phyloP scores from a whole-genome alignment of 768 basidiomycete species.

The Coprinellus micaceus region DNA sequence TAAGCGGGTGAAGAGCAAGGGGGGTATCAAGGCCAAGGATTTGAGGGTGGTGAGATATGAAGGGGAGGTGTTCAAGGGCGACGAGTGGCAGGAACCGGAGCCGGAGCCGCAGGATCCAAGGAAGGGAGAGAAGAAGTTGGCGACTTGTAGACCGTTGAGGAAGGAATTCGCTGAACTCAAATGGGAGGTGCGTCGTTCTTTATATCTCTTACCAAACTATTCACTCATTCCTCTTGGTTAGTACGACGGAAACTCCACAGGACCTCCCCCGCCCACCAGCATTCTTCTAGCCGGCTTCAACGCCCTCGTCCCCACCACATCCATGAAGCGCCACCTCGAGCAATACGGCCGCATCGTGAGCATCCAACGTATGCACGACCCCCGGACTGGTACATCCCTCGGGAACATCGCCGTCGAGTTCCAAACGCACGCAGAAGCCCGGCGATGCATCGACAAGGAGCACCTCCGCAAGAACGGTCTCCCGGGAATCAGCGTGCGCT shows the following conservation, averaged over 20 bases:
- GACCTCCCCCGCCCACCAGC: conserved; percentile 67
- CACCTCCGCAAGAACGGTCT: too few species aligned
- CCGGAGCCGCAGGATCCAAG: conserved; percentile 52
- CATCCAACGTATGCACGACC: conserved; percentile 72
- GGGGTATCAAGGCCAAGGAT: conserved; percentile 67
- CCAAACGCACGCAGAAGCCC: conserved; percentile 62
- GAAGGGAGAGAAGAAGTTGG: conserved; percentile 30
- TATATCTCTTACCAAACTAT: conserved; percentile 17
- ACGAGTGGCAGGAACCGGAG: conserved; percentile 31
- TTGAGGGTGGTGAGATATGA: conserved; percentile 45
- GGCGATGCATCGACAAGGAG: conserved; percentile 58
- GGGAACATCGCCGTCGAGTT: conserved; percentile 80
- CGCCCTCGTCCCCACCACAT: conserved; percentile 61
- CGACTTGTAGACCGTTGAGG: conserved; percentile 17
- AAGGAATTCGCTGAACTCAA: conserved; percentile 41
- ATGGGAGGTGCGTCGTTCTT: conserved; percentile 48
- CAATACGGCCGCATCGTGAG: conserved; percentile 51
- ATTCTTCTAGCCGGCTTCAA: conserved; percentile 73
- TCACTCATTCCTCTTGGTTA: conserved; percentile 27
- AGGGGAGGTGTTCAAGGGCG: conserved; percentile 48
- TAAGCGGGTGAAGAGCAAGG: conserved; percentile 54
- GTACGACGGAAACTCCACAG: conserved; percentile 73
- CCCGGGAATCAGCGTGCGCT: too few species aligned
- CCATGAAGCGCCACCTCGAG: conserved; percentile 64
- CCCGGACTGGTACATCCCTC: conserved; percentile 73